phyloP scores from a whole-genome alignment of 352 stramenopile species.

The Pythium periplocum region DNA sequence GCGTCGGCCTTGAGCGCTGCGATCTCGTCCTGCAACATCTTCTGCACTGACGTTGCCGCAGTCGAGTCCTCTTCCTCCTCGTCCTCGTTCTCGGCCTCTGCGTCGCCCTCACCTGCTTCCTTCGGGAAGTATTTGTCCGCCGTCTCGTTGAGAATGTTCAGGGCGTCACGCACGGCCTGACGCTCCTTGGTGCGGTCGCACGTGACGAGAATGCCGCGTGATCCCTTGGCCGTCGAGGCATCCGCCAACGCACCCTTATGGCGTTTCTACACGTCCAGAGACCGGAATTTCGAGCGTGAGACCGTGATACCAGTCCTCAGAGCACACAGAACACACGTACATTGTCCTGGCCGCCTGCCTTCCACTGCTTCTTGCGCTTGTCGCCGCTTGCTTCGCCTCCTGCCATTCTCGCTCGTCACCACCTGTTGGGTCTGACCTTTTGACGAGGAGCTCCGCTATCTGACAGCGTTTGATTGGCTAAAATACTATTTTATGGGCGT shows the following conservation, averaged over 20 bases:
- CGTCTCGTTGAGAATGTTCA: constrained; percentile 75
- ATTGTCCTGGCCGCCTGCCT: constrained; percentile 9
- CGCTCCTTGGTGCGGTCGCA: constrained; percentile 77
- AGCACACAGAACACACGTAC: constrained; percentile 3
- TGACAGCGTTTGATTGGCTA: constrained; percentile 6
- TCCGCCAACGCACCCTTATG: constrained; percentile 43
- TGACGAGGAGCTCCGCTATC: no score
- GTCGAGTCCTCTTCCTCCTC: constrained; percentile 7
- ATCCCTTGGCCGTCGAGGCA: constrained; percentile 55
- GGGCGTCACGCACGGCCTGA: constrained; percentile 59
- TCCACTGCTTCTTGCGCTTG: constrained; percentile 61
- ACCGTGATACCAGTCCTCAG: background rate
- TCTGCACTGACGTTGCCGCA: constrained; percentile 38
- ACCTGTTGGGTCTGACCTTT: no score
- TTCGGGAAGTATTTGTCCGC: constrained; percentile 54
- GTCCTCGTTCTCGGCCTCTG: constrained; percentile 14
- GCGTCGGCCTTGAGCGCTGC: constrained; percentile 45
- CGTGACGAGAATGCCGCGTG: constrained; percentile 55
- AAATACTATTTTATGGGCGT: constrained; percentile 1
- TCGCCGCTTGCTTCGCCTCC: constrained; percentile 18
- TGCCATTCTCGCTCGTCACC: constrained; percentile 13
- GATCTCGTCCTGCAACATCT: constrained; percentile 70
- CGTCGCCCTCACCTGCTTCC: constrained; percentile 11
- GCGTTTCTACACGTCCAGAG: constrained; percentile 32
- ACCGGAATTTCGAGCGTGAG: background rate